Percentiles rank a stretch among this genome's conserved stretches.
Evolutionary conservation across 345 rosid genomes (phyloP).

Genomic region (Cardamine resedifolia): DNA sequence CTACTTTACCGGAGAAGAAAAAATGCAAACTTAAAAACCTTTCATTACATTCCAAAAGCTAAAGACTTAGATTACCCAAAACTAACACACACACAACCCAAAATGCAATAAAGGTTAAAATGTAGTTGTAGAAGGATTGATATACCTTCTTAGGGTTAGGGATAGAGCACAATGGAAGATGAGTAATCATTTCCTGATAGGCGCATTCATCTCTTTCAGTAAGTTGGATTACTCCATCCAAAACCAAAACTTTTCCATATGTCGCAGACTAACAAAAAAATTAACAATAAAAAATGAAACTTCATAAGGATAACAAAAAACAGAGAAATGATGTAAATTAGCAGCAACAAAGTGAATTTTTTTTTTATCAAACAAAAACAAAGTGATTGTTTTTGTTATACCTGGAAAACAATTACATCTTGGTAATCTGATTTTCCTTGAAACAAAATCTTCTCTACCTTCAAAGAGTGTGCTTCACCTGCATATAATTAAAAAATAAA

Average conservation of each 20-base stretch:
- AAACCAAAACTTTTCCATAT: constrained; percentile 68
- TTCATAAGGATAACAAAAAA: neutral
- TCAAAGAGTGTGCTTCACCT: constrained; percentile 87
- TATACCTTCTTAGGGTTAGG: constrained; percentile 74
- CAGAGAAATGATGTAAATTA: constrained; percentile 4
- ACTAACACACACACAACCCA: neutral
- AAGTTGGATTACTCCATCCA: constrained; percentile 77
- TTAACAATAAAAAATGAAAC: neutral
- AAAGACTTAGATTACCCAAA: constrained; percentile 6
- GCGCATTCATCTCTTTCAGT: constrained; percentile 77
- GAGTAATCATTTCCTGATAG: constrained; percentile 82
- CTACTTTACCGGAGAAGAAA: constrained; percentile 32
- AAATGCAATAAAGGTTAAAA: neutral
- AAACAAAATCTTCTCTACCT: constrained; percentile 71
- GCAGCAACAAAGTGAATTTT: too few species aligned
- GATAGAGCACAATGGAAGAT: constrained; percentile 80
- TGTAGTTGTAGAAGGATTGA: neutral
- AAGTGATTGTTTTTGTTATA: constrained; percentile 1
- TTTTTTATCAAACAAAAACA: too few species aligned
- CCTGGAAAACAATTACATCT: constrained; percentile 83
- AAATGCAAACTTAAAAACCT: neutral
- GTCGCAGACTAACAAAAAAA: constrained; percentile 49
- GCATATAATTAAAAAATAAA: constrained; percentile 17
- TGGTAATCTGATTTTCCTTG: constrained; percentile 82
- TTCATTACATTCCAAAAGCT: constrained; percentile 8